Evolutionary conservation across 2,329 filamentous ascomycete species (phyloP).

Genomic region (Elsinoe batatas): DNA sequence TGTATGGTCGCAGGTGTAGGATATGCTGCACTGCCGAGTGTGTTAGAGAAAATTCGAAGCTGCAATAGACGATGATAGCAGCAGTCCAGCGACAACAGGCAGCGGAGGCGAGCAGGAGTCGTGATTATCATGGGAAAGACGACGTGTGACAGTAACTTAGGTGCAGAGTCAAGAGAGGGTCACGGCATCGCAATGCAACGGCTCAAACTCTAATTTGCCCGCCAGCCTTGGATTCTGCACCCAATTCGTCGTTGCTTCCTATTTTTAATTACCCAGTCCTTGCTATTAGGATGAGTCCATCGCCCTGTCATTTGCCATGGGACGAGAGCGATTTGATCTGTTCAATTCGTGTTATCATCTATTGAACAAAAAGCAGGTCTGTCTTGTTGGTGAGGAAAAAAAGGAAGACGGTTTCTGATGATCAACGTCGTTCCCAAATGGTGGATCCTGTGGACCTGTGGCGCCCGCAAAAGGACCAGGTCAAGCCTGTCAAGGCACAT

Average conservation of each 20-base stretch:
- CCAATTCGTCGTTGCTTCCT: neutral
- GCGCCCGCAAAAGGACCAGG: neutral
- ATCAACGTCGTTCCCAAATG: constrained; percentile 10
- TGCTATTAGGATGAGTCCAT: neutral
- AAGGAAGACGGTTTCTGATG: constrained; percentile 2
- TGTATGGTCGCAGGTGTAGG: neutral
- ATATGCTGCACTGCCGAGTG: neutral
- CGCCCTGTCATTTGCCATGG: neutral
- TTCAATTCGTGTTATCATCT: neutral
- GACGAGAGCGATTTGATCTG: neutral
- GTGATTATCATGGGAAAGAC: neutral
- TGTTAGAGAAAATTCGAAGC: neutral
- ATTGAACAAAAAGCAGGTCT: neutral
- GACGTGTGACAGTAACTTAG: neutral
- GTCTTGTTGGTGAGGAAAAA: neutral
- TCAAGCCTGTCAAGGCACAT: neutral
- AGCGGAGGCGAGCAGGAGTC: neutral
- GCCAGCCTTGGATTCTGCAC: neutral
- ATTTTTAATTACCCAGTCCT: neutral
- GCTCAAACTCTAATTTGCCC: neutral
- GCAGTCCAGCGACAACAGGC: neutral
- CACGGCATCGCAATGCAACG: constrained; percentile 4
- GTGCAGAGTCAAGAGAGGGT: neutral
- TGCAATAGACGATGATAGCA: neutral
- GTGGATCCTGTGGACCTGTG: neutral